These are phyloP conservation scores for Trichoderma cornu-damae DNA, from an alignment of 2,329 filamentous ascomycete genomes.

Conservation along the genomic window DNA sequence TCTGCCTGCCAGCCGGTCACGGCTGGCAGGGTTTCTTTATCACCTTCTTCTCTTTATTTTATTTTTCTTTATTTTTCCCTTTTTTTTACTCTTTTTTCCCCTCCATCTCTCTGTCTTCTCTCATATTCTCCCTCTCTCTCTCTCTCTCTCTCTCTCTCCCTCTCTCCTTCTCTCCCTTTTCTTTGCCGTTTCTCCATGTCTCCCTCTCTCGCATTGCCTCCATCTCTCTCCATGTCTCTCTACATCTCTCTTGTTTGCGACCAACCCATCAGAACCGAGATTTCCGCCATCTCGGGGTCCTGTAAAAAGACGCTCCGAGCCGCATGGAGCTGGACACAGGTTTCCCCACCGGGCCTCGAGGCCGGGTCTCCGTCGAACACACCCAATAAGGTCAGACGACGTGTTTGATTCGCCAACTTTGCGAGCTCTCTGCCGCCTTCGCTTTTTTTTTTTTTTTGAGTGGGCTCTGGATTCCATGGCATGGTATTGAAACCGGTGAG, in stretches of 20 bases:
- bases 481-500: too few relatives aligned
- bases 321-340: neutral
- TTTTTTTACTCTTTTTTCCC: too few relatives aligned
- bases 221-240: too few relatives aligned
- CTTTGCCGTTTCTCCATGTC: too few relatives aligned
- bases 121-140: neutral
- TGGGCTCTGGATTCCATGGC: neutral
- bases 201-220: neutral
- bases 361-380: neutral
- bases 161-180: neutral
- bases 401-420: neutral
- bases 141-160: neutral
- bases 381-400: neutral
- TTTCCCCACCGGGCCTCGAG: neutral
- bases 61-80: too few relatives aligned
- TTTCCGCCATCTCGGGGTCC: neutral
- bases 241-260: neutral
- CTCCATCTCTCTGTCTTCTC: neutral
- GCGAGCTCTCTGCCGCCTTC: neutral
- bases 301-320: neutral
- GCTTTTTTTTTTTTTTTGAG: neutral
- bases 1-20: too few relatives aligned
- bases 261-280: neutral
- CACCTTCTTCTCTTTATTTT: too few relatives aligned
- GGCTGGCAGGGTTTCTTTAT: too few relatives aligned